Percentiles rank a stretch among this genome's conserved stretches.
Conservation (phyloP, 1,139 yeast species). For the Magnusiomyces paraingens region DNA sequence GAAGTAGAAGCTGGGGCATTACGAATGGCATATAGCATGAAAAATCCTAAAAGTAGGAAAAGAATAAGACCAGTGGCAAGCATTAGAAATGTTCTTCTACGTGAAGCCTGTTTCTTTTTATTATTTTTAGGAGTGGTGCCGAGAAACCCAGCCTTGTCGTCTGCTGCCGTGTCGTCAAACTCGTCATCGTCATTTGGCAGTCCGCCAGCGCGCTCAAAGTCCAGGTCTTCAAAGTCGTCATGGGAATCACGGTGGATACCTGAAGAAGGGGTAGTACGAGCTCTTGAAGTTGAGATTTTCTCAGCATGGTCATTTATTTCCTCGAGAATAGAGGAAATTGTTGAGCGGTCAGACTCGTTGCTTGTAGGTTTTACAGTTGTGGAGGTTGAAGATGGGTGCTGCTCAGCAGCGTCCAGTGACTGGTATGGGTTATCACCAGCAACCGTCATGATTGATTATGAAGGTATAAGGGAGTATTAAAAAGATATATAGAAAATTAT, state of each 20-base stretch:
- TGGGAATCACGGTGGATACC: neutral
- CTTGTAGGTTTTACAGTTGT: neutral
- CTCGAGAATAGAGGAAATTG: slow-evolving; percentile 13
- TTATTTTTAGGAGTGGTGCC: too few relatives aligned
- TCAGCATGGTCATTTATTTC: slow-evolving; percentile 12
- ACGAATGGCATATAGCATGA: too few relatives aligned
- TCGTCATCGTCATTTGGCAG: neutral
- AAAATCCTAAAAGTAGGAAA: too few relatives aligned
- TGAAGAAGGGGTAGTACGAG: neutral
- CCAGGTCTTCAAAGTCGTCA: neutral
- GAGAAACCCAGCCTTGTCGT: neutral
- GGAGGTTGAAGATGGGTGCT: too few relatives aligned
- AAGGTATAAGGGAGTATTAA: too few relatives aligned
- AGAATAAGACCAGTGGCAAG: too few relatives aligned
- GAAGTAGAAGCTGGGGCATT: neutral
- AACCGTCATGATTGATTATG: too few relatives aligned
- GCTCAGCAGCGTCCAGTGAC: too few relatives aligned
- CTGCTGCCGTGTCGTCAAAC: neutral
- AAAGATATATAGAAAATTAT: too few relatives aligned
- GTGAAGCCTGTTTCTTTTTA: too few relatives aligned
- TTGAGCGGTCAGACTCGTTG: slow-evolving; percentile 12
- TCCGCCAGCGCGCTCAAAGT: neutral
- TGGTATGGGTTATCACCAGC: too few relatives aligned
- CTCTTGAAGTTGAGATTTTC: neutral
- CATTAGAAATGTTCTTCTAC: too few relatives aligned